phyloP scores from a whole-genome alignment of 2,329 filamentous ascomycete species.

The Talaromyces verruculosus region DNA sequence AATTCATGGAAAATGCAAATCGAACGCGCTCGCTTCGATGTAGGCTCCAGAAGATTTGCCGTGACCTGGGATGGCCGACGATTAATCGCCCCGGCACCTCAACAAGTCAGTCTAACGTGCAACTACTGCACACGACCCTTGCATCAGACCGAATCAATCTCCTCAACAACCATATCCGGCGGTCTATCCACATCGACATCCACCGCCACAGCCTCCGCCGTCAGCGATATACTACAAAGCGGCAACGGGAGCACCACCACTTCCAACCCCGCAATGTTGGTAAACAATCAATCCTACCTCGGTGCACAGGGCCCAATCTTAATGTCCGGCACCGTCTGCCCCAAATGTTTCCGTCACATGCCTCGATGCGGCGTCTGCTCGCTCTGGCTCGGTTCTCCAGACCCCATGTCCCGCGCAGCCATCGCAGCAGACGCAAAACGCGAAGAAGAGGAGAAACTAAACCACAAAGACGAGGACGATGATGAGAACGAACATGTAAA shows the following conservation, averaged over 20 bases:
- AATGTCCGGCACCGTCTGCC: conserved; percentile 57
- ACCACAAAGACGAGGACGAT: background rate
- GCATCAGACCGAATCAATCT: conserved; percentile 45
- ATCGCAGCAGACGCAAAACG: conserved; percentile 36
- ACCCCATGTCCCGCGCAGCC: conserved; percentile 49
- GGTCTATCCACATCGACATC: conserved; percentile 33
- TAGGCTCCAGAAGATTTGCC: conserved; percentile 56
- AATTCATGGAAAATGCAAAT: conserved; percentile 63
- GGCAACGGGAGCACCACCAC: conserved; percentile 7
- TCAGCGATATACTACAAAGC: conserved; percentile 13
- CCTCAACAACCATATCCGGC: conserved; percentile 31
- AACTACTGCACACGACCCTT: conserved; percentile 60
- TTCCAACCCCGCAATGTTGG: conserved; percentile 1
- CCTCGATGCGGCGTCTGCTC: conserved; percentile 63
- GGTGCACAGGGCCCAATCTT: conserved; percentile 19
- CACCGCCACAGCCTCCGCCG: conserved; percentile 16
- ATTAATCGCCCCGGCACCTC: conserved; percentile 51
- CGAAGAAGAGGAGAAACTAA: conserved; percentile 21
- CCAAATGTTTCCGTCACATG: conserved; percentile 62
- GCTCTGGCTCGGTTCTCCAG: conserved; percentile 60
- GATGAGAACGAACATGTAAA: background rate
- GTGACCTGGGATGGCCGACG: conserved; percentile 51
- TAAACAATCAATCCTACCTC: conserved; percentile 16
- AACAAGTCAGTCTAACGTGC: conserved; percentile 60
- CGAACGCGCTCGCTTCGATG: conserved; percentile 60